Evolutionary conservation across 1,284 basidiomycete genomes (phyloP).

Genomic region (Volvariella volvacea): DNA sequence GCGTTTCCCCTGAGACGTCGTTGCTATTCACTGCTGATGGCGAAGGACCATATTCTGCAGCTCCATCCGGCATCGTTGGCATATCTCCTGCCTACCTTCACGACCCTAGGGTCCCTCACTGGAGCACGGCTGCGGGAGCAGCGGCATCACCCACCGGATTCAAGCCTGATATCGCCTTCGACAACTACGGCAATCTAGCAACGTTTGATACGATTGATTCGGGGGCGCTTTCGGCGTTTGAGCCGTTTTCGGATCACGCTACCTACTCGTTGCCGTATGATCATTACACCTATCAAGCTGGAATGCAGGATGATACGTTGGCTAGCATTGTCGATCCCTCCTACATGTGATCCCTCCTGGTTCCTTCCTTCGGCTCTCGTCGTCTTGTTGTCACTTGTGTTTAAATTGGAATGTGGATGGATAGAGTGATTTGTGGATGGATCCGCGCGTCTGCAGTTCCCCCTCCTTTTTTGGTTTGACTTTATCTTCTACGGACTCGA

Average conservation of each 20-base stretch:
- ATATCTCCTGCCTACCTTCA: constrained; percentile 5
- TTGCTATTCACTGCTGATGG: not conserved
- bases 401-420: no score
- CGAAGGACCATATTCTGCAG: not conserved
- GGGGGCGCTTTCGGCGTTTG: constrained; percentile 12
- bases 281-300: constrained; percentile 19
- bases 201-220: constrained; percentile 17
- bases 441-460: no score
- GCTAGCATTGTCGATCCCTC: constrained; percentile 12
- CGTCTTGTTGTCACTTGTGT: no score
- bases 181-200: constrained; percentile 17
- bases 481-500: no score
- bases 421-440: no score
- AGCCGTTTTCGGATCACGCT: constrained; percentile 16
- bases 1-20: no score
- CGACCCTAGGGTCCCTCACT: constrained; percentile 9
- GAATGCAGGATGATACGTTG: constrained; percentile 18
- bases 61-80: not conserved
- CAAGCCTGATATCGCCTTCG: constrained; percentile 19
- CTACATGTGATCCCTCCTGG: constrained; percentile 7
- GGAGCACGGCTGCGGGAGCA: constrained; percentile 3
- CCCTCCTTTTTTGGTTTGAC: no score
- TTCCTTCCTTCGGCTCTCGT: not conserved
- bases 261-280: constrained; percentile 25
- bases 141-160: constrained; percentile 16